Evolutionary conservation across 352 stramenopile genomes (phyloP), one percentile per base, ranked within the genome.

Genomic region (Phytophthora citrophthora): DNA sequence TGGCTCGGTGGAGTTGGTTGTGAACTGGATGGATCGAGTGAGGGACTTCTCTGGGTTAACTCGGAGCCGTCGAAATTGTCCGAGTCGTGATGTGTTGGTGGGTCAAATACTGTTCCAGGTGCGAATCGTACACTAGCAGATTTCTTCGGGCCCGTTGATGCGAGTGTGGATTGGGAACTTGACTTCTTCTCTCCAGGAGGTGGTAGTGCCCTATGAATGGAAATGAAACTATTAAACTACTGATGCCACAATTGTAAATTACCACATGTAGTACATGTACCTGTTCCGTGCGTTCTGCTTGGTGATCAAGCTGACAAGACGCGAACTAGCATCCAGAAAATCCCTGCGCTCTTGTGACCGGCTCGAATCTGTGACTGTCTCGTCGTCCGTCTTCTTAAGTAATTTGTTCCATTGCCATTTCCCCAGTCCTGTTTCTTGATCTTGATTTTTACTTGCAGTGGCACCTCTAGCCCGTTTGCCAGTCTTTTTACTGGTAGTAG

Each of bases 341-440:
- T 47, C 51, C 31, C 52, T 41, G 24, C 56, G 64, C n/a, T 72
- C 64, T 70, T 75, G 56, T 34, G 39, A 36, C 7, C 56, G 54
- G 7, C 23, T 64, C 11, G 57, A 61, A 45, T 64, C 44, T 18
- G 12, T 48, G n/a, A 36, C 16, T 18, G 59, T 61, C 15, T 68
- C 61, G 34, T 43, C 29, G 15, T 67, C 50, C 7, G 16, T 46
- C 29, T 86, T 83, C 27, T 81, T 74, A 1, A 81, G 62, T 36
- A 92, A 56, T 55, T 81, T 77, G 15, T 73, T 79, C 83, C 83
- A 92, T 41, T 92, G 75, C 83, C 83, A 92, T 36, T 74, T 72
- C 0, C 83, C 83, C 0, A 92, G 54, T 1, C 83, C 83, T 12
- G 40, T 86, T 16, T 70, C 60, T 52, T 73, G 45, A 9, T 61